These are phyloP conservation scores for Solanum ahanhuiri DNA, from an alignment of 257 asterid species.

Conservation along the genomic window DNA sequence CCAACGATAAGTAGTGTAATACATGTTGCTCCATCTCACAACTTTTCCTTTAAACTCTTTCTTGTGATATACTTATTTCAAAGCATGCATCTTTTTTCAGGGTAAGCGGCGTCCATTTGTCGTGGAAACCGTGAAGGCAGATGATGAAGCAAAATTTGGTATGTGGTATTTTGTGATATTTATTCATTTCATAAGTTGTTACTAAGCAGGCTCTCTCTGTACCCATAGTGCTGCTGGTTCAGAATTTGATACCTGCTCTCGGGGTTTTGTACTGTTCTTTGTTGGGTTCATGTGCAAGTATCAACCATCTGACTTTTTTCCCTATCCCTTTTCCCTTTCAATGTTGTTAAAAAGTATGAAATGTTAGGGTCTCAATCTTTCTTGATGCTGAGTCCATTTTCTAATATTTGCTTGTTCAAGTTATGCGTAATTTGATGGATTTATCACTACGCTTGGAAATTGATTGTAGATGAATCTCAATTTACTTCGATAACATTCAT, in stretches of 20 bases:
- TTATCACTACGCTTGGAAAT: background rate
- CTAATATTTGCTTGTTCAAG: background rate
- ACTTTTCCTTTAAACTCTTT: background rate
- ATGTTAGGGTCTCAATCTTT: background rate
- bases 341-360: background rate
- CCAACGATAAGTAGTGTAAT: conserved; percentile 73
- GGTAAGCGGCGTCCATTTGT: conserved; percentile 89
- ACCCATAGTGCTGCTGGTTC: background rate
- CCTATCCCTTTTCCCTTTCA: background rate
- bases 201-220: background rate
- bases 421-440: background rate
- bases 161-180: background rate
- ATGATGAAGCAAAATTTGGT: conserved; percentile 88
- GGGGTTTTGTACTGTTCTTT: background rate
- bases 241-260: background rate
- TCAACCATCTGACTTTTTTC: background rate
- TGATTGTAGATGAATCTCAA: background rate
- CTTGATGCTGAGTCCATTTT: background rate
- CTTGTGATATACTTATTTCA: background rate
- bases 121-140: conserved; percentile 91
- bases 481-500: background rate
- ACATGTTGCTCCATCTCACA: background rate
- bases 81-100: conserved; percentile 23
- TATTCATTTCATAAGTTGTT: background rate
- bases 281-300: background rate